These are phyloP conservation scores for Skeletonema costatum DNA, from an alignment of 108 stramenopile genomes.

Conservation along the genomic window DNA sequence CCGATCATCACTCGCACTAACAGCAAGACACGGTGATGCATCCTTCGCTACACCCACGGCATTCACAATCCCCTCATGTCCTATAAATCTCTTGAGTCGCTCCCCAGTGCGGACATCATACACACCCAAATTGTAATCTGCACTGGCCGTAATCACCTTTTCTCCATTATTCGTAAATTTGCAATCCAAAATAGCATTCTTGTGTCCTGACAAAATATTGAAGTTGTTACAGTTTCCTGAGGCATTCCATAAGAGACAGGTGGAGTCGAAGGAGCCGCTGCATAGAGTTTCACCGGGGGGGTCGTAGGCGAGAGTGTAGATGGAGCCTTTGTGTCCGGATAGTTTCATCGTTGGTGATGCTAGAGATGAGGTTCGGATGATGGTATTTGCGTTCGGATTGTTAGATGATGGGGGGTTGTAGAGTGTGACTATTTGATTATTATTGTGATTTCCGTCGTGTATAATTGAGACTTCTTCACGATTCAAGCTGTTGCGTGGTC, in stretches of 20 bases:
- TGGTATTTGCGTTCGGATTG: neutral
- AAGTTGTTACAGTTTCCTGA: conserved; percentile 75
- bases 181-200: conserved; percentile 88
- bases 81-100: conserved; percentile 61
- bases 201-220: conserved; percentile 84
- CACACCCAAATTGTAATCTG: conserved; percentile 78
- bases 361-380: conserved; percentile 63
- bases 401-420: too few relatives aligned
- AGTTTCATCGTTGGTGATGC: conserved; percentile 82
- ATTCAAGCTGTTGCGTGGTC: conserved; percentile 7
- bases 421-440: conserved; percentile 12
- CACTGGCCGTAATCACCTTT: conserved; percentile 70
- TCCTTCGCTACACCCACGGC: conserved; percentile 42
- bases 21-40: conserved; percentile 47
- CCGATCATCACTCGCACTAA: conserved; percentile 81
- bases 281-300: conserved; percentile 57
- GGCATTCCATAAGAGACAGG: conserved; percentile 1
- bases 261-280: too few relatives aligned
- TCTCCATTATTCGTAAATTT: conserved; percentile 61
- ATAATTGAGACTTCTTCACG: neutral
- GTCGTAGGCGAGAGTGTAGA: conserved; percentile 81
- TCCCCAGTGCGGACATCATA: conserved; percentile 73
- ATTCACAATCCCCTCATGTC: conserved; percentile 73
- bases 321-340: conserved; percentile 86
- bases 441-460: neutral